Evolutionary conservation across 768 basidiomycete species (phyloP), one percentile per base, ranked within the genome.

Genomic region (Chalciporus piperatus): DNA sequence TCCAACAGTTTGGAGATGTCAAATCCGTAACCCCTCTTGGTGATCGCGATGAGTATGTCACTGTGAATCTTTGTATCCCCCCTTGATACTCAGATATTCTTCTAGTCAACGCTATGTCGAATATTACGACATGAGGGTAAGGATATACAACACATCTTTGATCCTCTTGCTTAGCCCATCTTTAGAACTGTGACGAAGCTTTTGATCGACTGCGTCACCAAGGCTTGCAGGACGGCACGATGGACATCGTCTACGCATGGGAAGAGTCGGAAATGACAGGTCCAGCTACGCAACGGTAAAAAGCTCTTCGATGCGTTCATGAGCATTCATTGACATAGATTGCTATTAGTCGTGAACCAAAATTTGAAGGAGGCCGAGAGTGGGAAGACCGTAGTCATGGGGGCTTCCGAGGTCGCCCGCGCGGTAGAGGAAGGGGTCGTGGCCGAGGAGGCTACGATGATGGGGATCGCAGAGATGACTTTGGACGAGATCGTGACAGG

Each of bases 1-100:
- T 96, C 64, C 85, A 91, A 60, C 83, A 87, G 47, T 94, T 89
- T 58, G 96, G 96, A 13, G 92, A 96, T 60, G 84, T 99, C 50
- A 96, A 96, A 69, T 73, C 79, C 5, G 79, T 98, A 14, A 81
- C 78, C 56, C 76, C 84, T 3, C 79, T 83, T 1, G 80, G 76
- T 48, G 83, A 84, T 48, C 83, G 84, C 37, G 67, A 70, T 38
- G 85, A 90, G 87, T 83, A 59, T 48, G 76, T 66, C 44, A 42
- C 28, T 6, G 4, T 27, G 13, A 33, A 30, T 14, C 25, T 1
- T 41, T 12, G n/a, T 4, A 41, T 12, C 22, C 6, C 19, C 45
- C 11, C 13, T 33, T 19, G 22, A 48, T 47, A 23, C 52, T 61
- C n/a, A 55, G 35, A 17, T 40, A 33, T 46, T 11, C 48, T 23